A percentile compares a stretch with the other conserved stretches of the same genome.
Evolutionary conservation across 2,329 filamentous ascomycete species (phyloP).

Genomic region (Venturiaceae sp.): DNA sequence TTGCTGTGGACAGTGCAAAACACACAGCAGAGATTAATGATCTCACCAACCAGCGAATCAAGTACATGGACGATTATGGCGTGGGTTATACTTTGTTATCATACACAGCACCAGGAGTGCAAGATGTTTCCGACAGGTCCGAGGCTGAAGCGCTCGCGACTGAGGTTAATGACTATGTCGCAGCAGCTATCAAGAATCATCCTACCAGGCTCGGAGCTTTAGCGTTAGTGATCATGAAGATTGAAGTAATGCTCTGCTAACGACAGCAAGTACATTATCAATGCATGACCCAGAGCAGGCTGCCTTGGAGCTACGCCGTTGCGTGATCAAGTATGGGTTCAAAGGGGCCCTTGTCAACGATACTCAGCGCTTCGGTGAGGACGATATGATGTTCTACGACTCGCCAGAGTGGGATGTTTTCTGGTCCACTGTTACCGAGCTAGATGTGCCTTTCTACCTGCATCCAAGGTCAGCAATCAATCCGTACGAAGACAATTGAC

Average conservation of each 20-base stretch:
- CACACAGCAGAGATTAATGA: slow-evolving; percentile 48
- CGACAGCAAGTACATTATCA: slow-evolving; percentile 13
- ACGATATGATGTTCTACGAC: slow-evolving; percentile 58
- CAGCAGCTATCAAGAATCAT: slow-evolving; percentile 13
- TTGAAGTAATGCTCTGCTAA: background rate
- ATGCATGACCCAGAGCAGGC: slow-evolving; percentile 44
- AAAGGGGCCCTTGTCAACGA: slow-evolving; percentile 38
- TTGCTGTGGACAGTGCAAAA: slow-evolving; percentile 48
- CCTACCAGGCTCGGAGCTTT: slow-evolving; percentile 10
- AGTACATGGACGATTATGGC: slow-evolving; percentile 18
- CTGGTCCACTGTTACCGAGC: slow-evolving; percentile 47
- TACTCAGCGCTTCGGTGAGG: slow-evolving; percentile 46
- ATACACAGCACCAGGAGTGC: slow-evolving; percentile 18
- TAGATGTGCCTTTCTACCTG: slow-evolving; percentile 56
- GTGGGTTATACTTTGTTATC: slow-evolving; percentile 19
- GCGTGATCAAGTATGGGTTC: slow-evolving; percentile 38
- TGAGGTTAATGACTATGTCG: slow-evolving; percentile 20
- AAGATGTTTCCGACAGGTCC: slow-evolving; percentile 16
- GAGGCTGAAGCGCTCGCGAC: slow-evolving; percentile 17
- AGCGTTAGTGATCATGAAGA: slow-evolving; percentile 1
- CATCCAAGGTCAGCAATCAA: slow-evolving; percentile 40
- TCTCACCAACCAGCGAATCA: slow-evolving; percentile 28
- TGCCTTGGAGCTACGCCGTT: slow-evolving; percentile 40
- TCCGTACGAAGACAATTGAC: background rate
- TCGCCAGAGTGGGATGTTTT: slow-evolving; percentile 50